phyloP scores from a whole-genome alignment of 1,284 basidiomycete genomes.

The Austroboletus olivaceoglutinosus region DNA sequence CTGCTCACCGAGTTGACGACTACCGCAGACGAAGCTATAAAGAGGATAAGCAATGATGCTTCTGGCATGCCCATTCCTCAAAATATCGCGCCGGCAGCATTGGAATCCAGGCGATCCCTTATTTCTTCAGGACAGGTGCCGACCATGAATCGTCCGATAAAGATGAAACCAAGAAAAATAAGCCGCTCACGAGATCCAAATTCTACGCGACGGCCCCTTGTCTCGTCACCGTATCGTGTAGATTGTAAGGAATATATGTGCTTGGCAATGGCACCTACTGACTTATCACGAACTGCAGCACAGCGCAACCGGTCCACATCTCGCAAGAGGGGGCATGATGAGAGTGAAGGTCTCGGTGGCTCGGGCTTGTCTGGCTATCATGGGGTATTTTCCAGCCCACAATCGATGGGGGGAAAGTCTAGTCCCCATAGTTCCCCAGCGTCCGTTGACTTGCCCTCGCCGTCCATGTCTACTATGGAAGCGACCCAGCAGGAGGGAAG shows the following conservation, averaged over 20 bases:
- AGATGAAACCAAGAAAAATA: constrained; percentile 51
- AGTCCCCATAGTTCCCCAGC: constrained; percentile 74
- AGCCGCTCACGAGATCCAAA: constrained; percentile 61
- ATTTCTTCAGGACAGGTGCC: constrained; percentile 29
- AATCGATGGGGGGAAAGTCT: constrained; percentile 40
- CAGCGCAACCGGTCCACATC: constrained; percentile 72
- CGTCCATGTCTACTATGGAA: constrained; percentile 47
- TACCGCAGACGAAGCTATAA: constrained; percentile 67
- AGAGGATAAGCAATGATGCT: constrained; percentile 32
- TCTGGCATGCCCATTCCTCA: constrained; percentile 30
- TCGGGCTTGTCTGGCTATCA: constrained; percentile 40
- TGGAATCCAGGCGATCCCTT: constrained; percentile 51
- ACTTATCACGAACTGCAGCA: constrained; percentile 39
- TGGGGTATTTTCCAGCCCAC: constrained; percentile 53
- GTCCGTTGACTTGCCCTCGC: constrained; percentile 69
- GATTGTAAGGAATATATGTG: constrained; percentile 49
- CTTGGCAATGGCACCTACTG: constrained; percentile 16
- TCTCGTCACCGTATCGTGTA: constrained; percentile 63
- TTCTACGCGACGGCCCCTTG: constrained; percentile 55
- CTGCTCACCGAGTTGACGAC: constrained; percentile 64
- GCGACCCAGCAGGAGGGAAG: constrained; percentile 43
- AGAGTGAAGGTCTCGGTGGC: constrained; percentile 47
- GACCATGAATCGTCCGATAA: constrained; percentile 46
- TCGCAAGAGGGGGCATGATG: constrained; percentile 67
- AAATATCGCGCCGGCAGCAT: constrained; percentile 33